Conservation (phyloP, 768 basidiomycete species). For the Melanogaster broomeanus region DNA sequence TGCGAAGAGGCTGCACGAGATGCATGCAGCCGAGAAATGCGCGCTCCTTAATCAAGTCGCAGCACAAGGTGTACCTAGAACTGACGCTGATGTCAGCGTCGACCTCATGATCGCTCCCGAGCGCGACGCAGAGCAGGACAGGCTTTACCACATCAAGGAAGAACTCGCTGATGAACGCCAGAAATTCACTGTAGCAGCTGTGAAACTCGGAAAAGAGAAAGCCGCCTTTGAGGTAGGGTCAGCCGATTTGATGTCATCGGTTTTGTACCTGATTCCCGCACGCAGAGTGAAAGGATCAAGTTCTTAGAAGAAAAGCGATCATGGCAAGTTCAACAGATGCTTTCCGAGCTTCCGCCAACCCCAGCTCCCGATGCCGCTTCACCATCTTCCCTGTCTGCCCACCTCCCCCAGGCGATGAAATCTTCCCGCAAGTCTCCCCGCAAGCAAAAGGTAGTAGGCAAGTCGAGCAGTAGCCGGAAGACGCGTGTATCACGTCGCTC, state of each 20-base stretch:
- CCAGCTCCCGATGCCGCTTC: slow-evolving; percentile 22
- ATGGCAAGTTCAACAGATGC: slow-evolving; percentile 69
- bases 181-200: slow-evolving; percentile 63
- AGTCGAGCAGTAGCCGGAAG: slow-evolving; percentile 46
- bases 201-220: slow-evolving; percentile 65
- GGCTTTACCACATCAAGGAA: slow-evolving; percentile 50
- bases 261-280: slow-evolving; percentile 2
- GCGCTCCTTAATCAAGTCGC: slow-evolving; percentile 58
- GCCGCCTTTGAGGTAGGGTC: slow-evolving; percentile 60
- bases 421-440: slow-evolving; percentile 47
- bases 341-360: slow-evolving; percentile 55
- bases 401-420: slow-evolving; percentile 36
- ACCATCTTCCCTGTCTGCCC: slow-evolving; percentile 23
- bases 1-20: slow-evolving; percentile 47
- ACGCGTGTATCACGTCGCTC: slow-evolving; percentile 48
- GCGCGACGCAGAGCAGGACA: slow-evolving; percentile 54
- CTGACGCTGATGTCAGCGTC: slow-evolving; percentile 47
- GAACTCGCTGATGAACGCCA: slow-evolving; percentile 68
- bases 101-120: slow-evolving; percentile 56
- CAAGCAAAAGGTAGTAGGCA: slow-evolving; percentile 48
- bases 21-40: slow-evolving; percentile 47
- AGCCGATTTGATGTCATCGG: not conserved
- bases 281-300: slow-evolving; percentile 59
- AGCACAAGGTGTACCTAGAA: slow-evolving; percentile 35
- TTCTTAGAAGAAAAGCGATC: slow-evolving; percentile 70